Evolutionary conservation across 495 filamentous ascomycete genomes (phyloP), one percentile per base, ranked within the genome.

Genomic region (Penicillium argentinense): DNA sequence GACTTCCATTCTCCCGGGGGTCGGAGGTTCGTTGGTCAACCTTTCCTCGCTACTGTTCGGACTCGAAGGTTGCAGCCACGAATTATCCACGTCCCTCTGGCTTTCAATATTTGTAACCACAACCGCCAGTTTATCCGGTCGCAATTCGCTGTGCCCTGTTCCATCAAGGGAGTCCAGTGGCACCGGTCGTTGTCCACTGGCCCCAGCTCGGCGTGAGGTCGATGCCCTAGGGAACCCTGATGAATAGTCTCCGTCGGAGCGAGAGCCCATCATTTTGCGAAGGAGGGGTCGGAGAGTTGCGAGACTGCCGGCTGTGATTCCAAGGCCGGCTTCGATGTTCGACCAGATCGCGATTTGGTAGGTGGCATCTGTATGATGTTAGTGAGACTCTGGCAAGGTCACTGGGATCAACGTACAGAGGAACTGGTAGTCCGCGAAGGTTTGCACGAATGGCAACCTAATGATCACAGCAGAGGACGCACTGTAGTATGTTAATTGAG

Each of bases 281-380:
- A 81, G 63, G 4, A 77, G 63, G 4, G 74, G 74, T 19, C 73
- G 71, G 8, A 76, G 68, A 9, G 68, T 74, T 32, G 72, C 73
- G 5, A 77, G 68, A 43, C 68, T 72, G 9, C 67, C 74, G 34
- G 71, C 70, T 1, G 73, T 66, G 48, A 77, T 74, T 12, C 71
- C 74, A 0, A 76, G 59, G 16, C 64, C 70, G n/a, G 55, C 55
- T 55, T 77, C 73, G 47, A 69, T 60, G 40, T 62, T 66, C 30
- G 69, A 72, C 73, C 73, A 76, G 41, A 75, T 53, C 19, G 69
- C 69, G 41, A 74, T 67, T 39, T 69, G 57, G 43, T 63, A 59
- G 28, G 69, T 74, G 16, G 71, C 58, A 26, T 68, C 68, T 71
- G 30, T 9, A 17, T 17, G 9, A 21, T 27, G 28, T 59, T 41